Evolutionary conservation across 345 rosid genomes (phyloP).

Genomic region (Populus alba): DNA sequence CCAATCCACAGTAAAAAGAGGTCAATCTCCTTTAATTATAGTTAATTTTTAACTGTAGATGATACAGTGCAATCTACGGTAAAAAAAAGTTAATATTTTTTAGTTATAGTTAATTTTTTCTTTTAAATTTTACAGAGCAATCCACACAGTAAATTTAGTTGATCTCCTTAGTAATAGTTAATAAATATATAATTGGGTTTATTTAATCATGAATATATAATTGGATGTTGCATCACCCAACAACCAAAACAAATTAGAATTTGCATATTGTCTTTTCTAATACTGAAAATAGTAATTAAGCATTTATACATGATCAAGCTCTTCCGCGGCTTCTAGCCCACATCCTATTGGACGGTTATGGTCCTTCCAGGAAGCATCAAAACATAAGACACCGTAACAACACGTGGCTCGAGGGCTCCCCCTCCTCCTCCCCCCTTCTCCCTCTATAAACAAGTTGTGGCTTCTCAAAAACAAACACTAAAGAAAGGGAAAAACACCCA

Average conservation of each 20-base stretch:
- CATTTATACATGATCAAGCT: background rate
- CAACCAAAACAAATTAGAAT: background rate
- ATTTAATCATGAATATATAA: background rate
- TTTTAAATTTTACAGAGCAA: too few relatives aligned
- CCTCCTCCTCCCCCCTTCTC: background rate
- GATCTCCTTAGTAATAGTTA: too few relatives aligned
- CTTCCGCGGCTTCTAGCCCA: background rate
- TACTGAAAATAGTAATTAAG: too few relatives aligned
- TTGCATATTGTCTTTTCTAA: too few relatives aligned
- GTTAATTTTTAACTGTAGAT: too few relatives aligned
- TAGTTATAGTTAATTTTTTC: too few relatives aligned
- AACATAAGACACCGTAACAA: background rate
- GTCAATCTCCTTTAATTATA: too few relatives aligned
- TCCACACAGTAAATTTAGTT: too few relatives aligned
- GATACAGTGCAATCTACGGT: too few relatives aligned
- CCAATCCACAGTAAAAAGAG: too few relatives aligned
- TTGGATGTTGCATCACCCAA: background rate
- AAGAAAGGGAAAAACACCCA: background rate
- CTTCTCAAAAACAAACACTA: background rate
- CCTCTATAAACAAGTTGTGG: background rate
- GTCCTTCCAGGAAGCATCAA: background rate
- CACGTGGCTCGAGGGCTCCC: background rate
- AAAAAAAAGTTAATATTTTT: too few relatives aligned
- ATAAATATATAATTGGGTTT: too few relatives aligned
- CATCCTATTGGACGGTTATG: background rate